Evolutionary conservation across 1,284 basidiomycete genomes (phyloP), one percentile per base, ranked within the genome.

Genomic region (Sporisorium sorghi): DNA sequence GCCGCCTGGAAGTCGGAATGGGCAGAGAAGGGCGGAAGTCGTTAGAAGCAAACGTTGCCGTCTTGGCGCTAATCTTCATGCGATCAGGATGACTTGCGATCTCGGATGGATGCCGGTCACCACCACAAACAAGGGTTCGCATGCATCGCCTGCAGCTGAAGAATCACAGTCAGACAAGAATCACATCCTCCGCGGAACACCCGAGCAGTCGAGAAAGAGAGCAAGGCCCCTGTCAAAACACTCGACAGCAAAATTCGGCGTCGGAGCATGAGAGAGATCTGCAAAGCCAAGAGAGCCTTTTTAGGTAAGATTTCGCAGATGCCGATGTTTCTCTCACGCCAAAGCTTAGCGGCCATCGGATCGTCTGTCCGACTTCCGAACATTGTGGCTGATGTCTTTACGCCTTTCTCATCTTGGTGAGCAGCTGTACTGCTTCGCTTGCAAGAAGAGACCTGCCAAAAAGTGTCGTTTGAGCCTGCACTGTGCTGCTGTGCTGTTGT

Each of bases 81-180:
- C 42, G 11, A 10, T 43, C 21, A 14, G 5, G n/a, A n/a, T 43
- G 21, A 3, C 14, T 43, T 24, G 5, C 21, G 8, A 63, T 40
- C 28, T 53, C 52, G 59, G 46, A 30, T 50, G 46, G 21, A 35
- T 23, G n/a, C 52, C 30, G 46, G 39, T 35, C 43, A 48, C 30
- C n/a, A n/a, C n/a, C n/a, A n/a, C n/a, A n/a, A 32, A 33, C 24
- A 47, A 51, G 50, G 42, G 23, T 43, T 21, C 42, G 4, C 17
- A 12, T 24, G 23, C 44, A 46, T 21, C 42, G 14, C 17, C 21
- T 24, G 23, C 44, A 46, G 26, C 44, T 26, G 12, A 14, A 32
- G 6, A 35, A n/a, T 35, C 33, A 35, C 33, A 32, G n/a, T n/a
- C n/a, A n/a, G n/a, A n/a, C n/a, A n/a, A n/a, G n/a, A n/a, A n/a